Evolutionary conservation across 345 rosid species (phyloP).

Genomic region (Rhodamnia rubescens): DNA sequence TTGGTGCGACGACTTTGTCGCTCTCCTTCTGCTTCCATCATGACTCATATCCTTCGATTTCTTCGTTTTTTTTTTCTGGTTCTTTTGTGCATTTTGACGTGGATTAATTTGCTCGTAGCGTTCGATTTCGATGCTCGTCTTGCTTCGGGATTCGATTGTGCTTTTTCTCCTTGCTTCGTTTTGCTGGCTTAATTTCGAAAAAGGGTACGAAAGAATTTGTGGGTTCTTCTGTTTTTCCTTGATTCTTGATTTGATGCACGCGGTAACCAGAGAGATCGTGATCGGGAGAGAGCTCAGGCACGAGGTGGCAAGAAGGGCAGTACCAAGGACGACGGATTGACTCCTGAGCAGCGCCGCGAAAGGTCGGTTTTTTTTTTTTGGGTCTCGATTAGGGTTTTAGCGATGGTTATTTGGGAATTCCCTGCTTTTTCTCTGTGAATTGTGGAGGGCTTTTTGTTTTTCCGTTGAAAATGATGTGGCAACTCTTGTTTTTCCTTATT

Average conservation of each 20-base stretch:
- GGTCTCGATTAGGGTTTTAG: neutral
- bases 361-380: constrained; percentile 8
- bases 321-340: constrained; percentile 36
- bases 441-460: neutral
- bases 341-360: constrained; percentile 56
- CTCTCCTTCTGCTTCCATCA: neutral
- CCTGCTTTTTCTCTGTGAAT: neutral
- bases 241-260: constrained; percentile 13
- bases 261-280: constrained; percentile 49
- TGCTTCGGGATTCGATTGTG: neutral
- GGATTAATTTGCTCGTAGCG: neutral
- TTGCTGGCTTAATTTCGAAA: neutral
- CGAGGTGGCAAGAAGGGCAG: constrained; percentile 11
- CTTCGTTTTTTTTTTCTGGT: neutral
- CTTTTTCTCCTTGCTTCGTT: neutral
- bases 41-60: constrained; percentile 22
- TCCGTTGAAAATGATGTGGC: neutral
- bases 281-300: constrained; percentile 42
- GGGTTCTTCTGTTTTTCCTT: constrained; percentile 5
- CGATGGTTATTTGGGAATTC: neutral
- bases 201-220: neutral
- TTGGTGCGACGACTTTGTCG: neutral
- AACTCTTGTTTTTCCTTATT: neutral
- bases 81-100: neutral
- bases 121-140: neutral